Percentiles rank a stretch among this genome's conserved stretches.
Evolutionary conservation across 2,329 filamentous ascomycete genomes (phyloP).

Genomic region (Onygenales sp.): DNA sequence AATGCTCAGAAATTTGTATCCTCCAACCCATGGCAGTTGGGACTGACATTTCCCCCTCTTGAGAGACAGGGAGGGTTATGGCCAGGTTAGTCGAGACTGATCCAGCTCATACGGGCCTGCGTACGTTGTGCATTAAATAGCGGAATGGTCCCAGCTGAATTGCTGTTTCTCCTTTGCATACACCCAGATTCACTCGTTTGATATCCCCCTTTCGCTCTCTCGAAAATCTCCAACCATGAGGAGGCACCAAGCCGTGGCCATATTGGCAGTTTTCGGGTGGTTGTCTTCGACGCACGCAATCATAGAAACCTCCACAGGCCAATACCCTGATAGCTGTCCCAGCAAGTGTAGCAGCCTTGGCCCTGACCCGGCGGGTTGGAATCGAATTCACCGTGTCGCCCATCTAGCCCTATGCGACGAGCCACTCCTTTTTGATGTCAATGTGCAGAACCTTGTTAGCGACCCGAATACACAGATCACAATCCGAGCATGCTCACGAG

Average conservation of each 20-base stretch:
- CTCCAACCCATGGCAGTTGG: background rate
- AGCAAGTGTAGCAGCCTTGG: background rate
- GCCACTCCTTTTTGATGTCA: slow-evolving; percentile 7
- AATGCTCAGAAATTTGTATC: background rate
- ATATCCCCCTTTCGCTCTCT: background rate
- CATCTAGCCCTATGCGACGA: slow-evolving; percentile 2
- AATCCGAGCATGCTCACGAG: slow-evolving; percentile 5
- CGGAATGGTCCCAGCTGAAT: background rate
- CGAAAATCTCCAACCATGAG: background rate
- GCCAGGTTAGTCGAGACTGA: background rate
- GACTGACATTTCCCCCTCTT: background rate
- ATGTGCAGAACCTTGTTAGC: slow-evolving; percentile 3
- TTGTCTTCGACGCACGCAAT: background rate
- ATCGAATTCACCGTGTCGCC: background rate
- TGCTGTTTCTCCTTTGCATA: background rate
- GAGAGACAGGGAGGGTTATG: background rate
- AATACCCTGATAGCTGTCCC: background rate
- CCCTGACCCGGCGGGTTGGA: slow-evolving; percentile 6
- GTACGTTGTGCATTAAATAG: background rate
- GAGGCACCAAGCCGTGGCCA: background rate
- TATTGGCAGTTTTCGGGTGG: background rate
- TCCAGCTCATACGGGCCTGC: background rate
- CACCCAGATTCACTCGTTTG: background rate
- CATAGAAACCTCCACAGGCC: background rate
- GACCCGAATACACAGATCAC: background rate